Percentiles rank a stretch among this genome's conserved stretches.
Conservation (phyloP, 192 early-diverging fungal species). For the Phlyctochytrium arcticum region DNA sequence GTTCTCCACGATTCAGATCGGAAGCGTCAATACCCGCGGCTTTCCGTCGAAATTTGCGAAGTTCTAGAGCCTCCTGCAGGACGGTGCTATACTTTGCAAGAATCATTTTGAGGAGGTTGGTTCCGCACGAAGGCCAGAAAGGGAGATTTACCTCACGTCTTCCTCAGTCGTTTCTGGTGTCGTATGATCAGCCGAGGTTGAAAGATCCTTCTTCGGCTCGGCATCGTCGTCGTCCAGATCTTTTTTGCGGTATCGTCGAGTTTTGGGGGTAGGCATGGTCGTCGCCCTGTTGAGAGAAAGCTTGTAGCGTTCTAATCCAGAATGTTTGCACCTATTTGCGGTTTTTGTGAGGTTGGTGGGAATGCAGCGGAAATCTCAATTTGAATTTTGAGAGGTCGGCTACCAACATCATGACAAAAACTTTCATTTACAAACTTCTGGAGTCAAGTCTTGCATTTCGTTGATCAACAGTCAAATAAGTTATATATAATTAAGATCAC, state of each 20-base stretch:
- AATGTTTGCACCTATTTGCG: too few species aligned
- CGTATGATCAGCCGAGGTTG: neutral
- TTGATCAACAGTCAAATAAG: too few species aligned
- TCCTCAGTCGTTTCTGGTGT: neutral
- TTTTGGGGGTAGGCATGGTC: neutral
- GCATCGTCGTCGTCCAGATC: neutral
- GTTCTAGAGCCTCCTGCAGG: conserved; percentile 40
- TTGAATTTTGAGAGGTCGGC: too few species aligned
- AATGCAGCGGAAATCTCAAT: too few species aligned
- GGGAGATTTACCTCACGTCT: neutral
- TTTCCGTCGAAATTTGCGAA: conserved; percentile 54
- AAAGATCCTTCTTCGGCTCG: neutral
- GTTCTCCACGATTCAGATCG: conserved; percentile 55
- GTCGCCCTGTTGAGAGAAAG: neutral
- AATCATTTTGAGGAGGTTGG: too few species aligned
- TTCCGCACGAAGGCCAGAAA: too few species aligned
- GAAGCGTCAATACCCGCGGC: conserved; percentile 52
- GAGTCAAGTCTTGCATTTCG: too few species aligned
- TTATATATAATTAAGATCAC: neutral
- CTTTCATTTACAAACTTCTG: too few species aligned
- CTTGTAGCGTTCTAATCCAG: too few species aligned
- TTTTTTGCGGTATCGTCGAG: neutral
- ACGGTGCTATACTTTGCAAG: conserved; percentile 17
- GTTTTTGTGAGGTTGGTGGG: too few species aligned
- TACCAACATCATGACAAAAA: too few species aligned